Evolutionary conservation across 2,329 filamentous ascomycete species (phyloP).

Genomic region (Exophiala viscosa): DNA sequence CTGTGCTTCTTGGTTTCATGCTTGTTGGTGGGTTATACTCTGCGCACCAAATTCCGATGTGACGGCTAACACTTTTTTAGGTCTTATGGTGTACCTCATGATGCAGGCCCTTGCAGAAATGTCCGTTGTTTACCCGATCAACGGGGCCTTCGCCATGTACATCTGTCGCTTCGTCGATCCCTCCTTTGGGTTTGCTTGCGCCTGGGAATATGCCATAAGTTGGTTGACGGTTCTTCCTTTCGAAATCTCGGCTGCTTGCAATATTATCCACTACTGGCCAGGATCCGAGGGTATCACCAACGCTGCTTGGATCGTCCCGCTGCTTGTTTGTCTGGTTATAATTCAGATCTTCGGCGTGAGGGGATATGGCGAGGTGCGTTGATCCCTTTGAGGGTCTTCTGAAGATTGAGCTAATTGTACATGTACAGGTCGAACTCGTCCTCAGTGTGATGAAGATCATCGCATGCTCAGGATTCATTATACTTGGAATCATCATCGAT

Average conservation of each 20-base stretch:
- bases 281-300: constrained; percentile 34
- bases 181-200: constrained; percentile 42
- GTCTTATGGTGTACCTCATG: constrained; percentile 52
- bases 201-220: constrained; percentile 51
- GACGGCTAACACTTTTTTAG: constrained; percentile 14
- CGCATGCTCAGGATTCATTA: constrained; percentile 62
- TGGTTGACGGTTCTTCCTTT: constrained; percentile 58
- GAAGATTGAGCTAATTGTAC: constrained; percentile 1
- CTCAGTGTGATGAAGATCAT: constrained; percentile 57
- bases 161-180: constrained; percentile 56
- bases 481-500: constrained; percentile 81
- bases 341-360: constrained; percentile 51
- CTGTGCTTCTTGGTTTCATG: constrained; percentile 44
- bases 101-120: constrained; percentile 60
- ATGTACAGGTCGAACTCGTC: constrained; percentile 51
- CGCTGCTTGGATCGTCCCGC: constrained; percentile 28
- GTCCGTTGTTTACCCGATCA: constrained; percentile 59
- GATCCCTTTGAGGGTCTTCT: background rate
- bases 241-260: constrained; percentile 49
- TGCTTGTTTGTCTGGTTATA: constrained; percentile 19
- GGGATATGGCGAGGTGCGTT: constrained; percentile 37
- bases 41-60: constrained; percentile 25
- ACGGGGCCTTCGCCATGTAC: constrained; percentile 62
- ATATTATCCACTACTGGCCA: constrained; percentile 59
- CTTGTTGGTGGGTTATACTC: constrained; percentile 46